Percentiles rank a stretch among this genome's conserved stretches.
These are phyloP conservation scores for Populus hybrid DNA, from an alignment of 441 rosid genomes.

Conservation along the genomic window DNA sequence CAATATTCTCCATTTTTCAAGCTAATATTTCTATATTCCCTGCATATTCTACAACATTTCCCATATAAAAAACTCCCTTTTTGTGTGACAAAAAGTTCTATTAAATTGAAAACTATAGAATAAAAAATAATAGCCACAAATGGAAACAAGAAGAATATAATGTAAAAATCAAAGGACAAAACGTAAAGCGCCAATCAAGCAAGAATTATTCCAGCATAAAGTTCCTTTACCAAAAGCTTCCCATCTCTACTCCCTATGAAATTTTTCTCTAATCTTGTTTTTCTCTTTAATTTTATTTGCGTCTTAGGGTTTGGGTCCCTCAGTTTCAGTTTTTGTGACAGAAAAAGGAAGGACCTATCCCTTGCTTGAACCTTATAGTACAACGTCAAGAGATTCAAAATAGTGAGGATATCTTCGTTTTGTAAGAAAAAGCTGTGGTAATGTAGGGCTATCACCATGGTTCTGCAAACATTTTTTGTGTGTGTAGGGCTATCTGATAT, in stretches of 20 bases:
- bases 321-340: constrained; percentile 3
- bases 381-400: not conserved
- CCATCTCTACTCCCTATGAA: constrained; percentile 9
- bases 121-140: not conserved
- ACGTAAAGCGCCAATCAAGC: constrained; percentile 26
- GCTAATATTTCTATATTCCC: not conserved
- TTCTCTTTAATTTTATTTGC: not conserved
- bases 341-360: not conserved
- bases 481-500: too few relatives aligned
- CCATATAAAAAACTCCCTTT: not conserved
- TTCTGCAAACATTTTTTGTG: too few relatives aligned
- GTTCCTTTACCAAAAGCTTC: constrained; percentile 20
- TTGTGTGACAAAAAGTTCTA: not conserved
- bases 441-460: constrained; percentile 11
- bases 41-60: not conserved
- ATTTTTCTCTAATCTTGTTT: not conserved
- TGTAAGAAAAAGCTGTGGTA: constrained; percentile 1
- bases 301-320: constrained; percentile 18
- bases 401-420: too few relatives aligned
- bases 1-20: not conserved
- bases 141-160: not conserved
- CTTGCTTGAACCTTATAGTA: not conserved
- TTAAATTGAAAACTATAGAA: too few relatives aligned
- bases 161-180: constrained; percentile 21
- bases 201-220: constrained; percentile 28